Evolutionary conservation across 441 rosid species (phyloP), one percentile per base, ranked within the genome.

Genomic region (Daphne laureola): DNA sequence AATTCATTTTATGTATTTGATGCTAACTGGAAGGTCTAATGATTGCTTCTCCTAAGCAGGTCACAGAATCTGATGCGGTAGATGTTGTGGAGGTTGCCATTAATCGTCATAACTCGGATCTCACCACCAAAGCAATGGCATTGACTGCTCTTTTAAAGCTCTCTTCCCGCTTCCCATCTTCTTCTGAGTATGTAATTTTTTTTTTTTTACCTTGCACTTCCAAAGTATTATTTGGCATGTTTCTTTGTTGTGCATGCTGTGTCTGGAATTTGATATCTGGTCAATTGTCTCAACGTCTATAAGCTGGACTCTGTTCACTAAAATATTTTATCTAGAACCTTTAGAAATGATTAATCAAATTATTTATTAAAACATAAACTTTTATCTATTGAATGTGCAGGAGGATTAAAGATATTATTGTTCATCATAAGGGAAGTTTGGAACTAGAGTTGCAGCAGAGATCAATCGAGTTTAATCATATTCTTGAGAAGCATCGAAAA

Each of bases 391-490:
- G 18, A 59, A 47, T 61, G 49, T 66, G 25, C 79, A 94, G 99
- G 89, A 90, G 98, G 74, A 69, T 90, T 50, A 78, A 71, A 75
- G 80, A 75, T 45, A 78, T 82, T 61, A 69, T 84, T 47, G 63
- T 70, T 68, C 94, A 82, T 64, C 78, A 81, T 64, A 90, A 86
- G 76, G 90, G 90, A 47, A 88, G 76, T 73, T 74, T 94, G 79
- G 87, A 84, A 68, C 98, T 94, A 67, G 99, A 94, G 73, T 78
- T 88, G 86, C 99, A 94, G 86, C 99, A 94, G 67, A 81, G 99
- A 72, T 90, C 99, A 47, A 81, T 90, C 4, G 99, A 94, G 67
- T 94, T 90, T 73, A 86, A 81, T 67, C 82, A 95, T 67, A 78
- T 94, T 66, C 76, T 94, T 45, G 91, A 77, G 75, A 94, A 80